Evolutionary conservation across 495 filamentous ascomycete genomes (phyloP), one percentile per base, ranked within the genome.

Genomic region (Penicillium salamii): DNA sequence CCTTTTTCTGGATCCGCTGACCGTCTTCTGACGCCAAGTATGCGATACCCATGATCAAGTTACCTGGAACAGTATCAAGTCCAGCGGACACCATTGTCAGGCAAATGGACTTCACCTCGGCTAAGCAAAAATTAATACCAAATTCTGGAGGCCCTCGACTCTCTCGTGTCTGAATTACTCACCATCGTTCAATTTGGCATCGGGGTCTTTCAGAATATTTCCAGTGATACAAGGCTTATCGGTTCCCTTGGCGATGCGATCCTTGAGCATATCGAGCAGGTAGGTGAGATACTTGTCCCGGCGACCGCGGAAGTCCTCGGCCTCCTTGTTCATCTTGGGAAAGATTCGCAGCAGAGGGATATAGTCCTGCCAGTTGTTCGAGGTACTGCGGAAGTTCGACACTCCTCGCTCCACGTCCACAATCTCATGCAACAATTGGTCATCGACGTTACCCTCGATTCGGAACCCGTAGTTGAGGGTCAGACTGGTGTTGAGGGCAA

Each of bases 71-170:
- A 8, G 83, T 88, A 62, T 84, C 85, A n/a, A 86, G 74, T 40
- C 80, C 84, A 5, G 84, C 86, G 12, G 81, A 84, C 4, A 88
- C 85, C 85, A 89, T 89, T 21, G 83, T 87, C 42, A 89, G 63
- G 63, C 86, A 86, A 49, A 89, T 85, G 2, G 82, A 85, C 54
- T 86, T 86, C 23, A 88, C 77, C 64, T 88, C 85, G 15, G 79
- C 82, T 81, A 34, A 29, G 37, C 31, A 26, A 8, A 13, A 11
- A 35, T 59, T 49, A 56, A 49, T 36, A n/a, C 9, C 26, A 18
- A n/a, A 8, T 9, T 2, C 23, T 26, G 3, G 23, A 26, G 23
- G 23, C 23, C 4, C 3, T 26, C 4, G 23, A 26, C 8, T 26
- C 23, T 4, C 8, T 3, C 23, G 23, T 3, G 4, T 26, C 8